Percentiles rank a stretch among this genome's conserved stretches.
Evolutionary conservation across 257 asterid genomes (phyloP).

Genomic region (Capsicum baccatum): DNA sequence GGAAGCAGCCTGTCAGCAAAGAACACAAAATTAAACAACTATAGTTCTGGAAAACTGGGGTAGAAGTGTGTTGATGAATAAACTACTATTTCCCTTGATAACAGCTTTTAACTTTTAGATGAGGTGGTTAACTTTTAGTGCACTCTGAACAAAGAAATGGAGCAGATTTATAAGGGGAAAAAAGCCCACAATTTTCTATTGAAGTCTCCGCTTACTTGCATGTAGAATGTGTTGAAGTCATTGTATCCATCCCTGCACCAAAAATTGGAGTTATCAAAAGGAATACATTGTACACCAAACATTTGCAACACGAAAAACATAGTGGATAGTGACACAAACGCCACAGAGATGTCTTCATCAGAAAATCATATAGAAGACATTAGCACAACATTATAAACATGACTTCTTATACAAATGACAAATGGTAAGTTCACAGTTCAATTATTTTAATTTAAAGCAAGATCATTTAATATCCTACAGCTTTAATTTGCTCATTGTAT

Average conservation of each 20-base stretch:
- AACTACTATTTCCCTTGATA: neutral
- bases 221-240: conserved; percentile 98
- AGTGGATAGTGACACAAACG: neutral
- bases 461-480: conserved; percentile 1
- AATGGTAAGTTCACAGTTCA: neutral
- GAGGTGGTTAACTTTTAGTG: neutral
- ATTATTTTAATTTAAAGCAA: neutral
- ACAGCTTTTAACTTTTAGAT: neutral
- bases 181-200: neutral
- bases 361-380: neutral
- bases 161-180: neutral
- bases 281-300: neutral
- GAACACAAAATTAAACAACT: conserved; percentile 23
- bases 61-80: neutral
- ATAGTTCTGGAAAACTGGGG: neutral
- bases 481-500: conserved; percentile 2
- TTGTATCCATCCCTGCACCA: conserved; percentile 98
- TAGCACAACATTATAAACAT: conserved; percentile 1
- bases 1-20: conserved; percentile 83
- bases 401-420: neutral
- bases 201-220: conserved; percentile 74
- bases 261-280: conserved; percentile 45
- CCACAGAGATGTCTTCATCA: neutral
- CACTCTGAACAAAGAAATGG: conserved; percentile 9
- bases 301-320: conserved; percentile 5